phyloP scores from a whole-genome alignment of 208 protist species.

The Wallacemonas collosoma region DNA sequence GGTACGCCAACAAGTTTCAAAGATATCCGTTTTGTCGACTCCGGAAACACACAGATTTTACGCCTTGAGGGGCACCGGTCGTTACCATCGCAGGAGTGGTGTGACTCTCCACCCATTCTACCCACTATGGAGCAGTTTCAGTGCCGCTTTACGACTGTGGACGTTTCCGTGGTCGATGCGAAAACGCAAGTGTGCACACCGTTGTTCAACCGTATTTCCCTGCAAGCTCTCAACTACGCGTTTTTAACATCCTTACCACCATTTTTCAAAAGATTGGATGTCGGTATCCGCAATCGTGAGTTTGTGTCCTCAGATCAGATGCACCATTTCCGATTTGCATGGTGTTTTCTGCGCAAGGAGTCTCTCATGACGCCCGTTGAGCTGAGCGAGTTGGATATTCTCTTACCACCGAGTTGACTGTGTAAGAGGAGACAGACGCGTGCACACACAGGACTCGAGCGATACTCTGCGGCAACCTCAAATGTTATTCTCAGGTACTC shows the following conservation, averaged over 20 bases:
- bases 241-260: slow-evolving; percentile 77
- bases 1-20: slow-evolving; percentile 10
- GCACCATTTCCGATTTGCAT: slow-evolving; percentile 85
- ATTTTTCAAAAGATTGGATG: slow-evolving; percentile 83
- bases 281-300: slow-evolving; percentile 75
- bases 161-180: slow-evolving; percentile 59
- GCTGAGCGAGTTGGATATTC: slow-evolving; percentile 70
- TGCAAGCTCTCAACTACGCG: slow-evolving; percentile 76
- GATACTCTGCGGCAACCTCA: no score
- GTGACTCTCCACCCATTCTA: slow-evolving; percentile 35
- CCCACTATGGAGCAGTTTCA: slow-evolving; percentile 52
- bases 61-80: slow-evolving; percentile 9
- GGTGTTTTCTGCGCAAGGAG: slow-evolving; percentile 81
- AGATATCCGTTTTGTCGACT: slow-evolving; percentile 33
- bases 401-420: slow-evolving; percentile 60
- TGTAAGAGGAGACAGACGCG: slow-evolving; percentile 15
- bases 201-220: slow-evolving; percentile 60
- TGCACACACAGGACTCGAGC: neutral
- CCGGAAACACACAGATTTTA: neutral
- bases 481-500: no score
- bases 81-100: slow-evolving; percentile 4
- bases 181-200: slow-evolving; percentile 43
- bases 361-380: slow-evolving; percentile 83
- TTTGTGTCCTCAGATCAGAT: slow-evolving; percentile 86
- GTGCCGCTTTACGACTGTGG: slow-evolving; percentile 56